Conservation (phyloP, 2,329 filamentous ascomycete species). For the Phyllosticta paracitricarpa region DNA sequence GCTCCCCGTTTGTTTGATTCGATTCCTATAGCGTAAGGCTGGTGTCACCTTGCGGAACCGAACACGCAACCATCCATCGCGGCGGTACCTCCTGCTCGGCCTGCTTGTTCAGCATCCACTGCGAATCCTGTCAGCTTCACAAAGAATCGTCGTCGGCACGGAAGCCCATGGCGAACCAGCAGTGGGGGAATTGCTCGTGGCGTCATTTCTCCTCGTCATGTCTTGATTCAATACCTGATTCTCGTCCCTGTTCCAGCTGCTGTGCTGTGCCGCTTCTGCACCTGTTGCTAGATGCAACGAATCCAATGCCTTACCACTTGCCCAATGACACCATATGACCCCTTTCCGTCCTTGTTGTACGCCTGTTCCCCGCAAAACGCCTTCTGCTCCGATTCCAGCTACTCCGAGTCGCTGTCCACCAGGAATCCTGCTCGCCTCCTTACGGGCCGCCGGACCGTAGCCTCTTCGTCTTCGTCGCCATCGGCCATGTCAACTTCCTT, state of each 20-base stretch:
- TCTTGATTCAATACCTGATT: neutral
- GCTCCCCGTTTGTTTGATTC: neutral
- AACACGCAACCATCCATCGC: conserved; percentile 1
- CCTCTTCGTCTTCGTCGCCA: conserved; percentile 32
- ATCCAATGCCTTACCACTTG: neutral
- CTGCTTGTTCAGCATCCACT: neutral
- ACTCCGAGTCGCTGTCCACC: conserved; percentile 36
- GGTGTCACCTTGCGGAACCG: neutral
- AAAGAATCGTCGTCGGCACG: neutral
- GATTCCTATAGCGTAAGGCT: conserved; percentile 10
- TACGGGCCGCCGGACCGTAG: conserved; percentile 24
- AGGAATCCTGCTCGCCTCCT: conserved; percentile 34
- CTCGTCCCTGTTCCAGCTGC: neutral
- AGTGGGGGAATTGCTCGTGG: neutral
- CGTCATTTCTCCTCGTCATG: neutral
- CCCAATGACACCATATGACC: neutral
- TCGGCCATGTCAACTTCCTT: conserved; percentile 22
- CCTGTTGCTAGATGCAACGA: neutral
- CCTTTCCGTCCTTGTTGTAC: neutral
- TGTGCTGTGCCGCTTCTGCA: neutral
- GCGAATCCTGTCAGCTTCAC: neutral
- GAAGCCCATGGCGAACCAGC: neutral
- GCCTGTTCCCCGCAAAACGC: conserved; percentile 7
- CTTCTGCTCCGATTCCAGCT: neutral
- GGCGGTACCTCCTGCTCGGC: neutral